Conservation (phyloP, 306 rosid genomes). For the Gastrolobium bilobum region DNA sequence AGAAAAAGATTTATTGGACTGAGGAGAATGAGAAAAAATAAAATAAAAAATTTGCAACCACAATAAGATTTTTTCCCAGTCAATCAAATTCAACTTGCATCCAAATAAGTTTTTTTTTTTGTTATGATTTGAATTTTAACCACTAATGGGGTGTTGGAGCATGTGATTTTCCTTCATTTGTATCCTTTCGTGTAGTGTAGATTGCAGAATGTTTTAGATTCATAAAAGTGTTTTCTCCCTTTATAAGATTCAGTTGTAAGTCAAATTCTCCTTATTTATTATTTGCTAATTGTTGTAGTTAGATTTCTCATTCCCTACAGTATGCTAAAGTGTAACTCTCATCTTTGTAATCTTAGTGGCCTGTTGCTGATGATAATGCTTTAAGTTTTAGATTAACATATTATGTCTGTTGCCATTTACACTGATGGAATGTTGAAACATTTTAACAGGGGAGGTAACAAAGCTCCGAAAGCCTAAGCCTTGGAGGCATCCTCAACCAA, state of each 20-base stretch:
- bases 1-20: neutral
- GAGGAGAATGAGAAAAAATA: too few species aligned
- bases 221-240: neutral
- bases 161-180: neutral
- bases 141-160: neutral
- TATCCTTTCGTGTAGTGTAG: neutral
- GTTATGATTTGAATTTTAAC: constrained; percentile 6
- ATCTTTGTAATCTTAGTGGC: constrained; percentile 31
- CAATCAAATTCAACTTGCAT: too few species aligned
- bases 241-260: neutral
- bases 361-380: constrained; percentile 36
- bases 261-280: constrained; percentile 12
- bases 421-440: constrained; percentile 35
- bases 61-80: too few species aligned
- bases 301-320: neutral
- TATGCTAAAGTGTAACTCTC: neutral
- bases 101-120: neutral
- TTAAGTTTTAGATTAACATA: constrained; percentile 27
- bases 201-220: neutral
- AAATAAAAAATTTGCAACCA: too few species aligned
- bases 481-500: constrained; percentile 98
- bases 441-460: constrained; percentile 70
- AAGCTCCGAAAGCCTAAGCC: constrained; percentile 96
- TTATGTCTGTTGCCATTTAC: constrained; percentile 27
- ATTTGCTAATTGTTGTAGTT: neutral